Percentiles rank a stretch among this genome's conserved stretches.
phyloP scores from a whole-genome alignment of 805 yeast genomes.

The Wickerhamiella hasegawae region DNA sequence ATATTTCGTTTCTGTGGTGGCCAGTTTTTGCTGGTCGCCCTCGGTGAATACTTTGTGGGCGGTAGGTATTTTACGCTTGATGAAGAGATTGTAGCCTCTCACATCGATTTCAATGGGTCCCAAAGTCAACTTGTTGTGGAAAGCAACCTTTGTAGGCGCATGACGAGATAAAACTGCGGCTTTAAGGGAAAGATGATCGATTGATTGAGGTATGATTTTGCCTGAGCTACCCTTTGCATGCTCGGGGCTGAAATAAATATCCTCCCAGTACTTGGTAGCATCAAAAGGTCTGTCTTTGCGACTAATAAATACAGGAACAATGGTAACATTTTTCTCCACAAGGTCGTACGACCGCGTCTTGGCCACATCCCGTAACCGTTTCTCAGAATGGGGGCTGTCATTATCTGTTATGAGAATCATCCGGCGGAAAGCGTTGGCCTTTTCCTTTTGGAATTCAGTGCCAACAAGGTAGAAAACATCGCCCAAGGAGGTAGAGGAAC shows the following conservation, averaged over 20 bases:
- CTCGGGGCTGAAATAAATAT: slow-evolving; percentile 1
- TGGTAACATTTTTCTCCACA: slow-evolving; percentile 8
- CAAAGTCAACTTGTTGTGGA: slow-evolving; percentile 6
- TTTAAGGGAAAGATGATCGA: slow-evolving; percentile 1
- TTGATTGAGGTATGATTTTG: background rate
- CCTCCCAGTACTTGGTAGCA: slow-evolving; percentile 11
- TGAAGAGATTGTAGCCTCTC: slow-evolving; percentile 51
- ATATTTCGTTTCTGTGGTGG: slow-evolving; percentile 29
- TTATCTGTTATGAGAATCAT: slow-evolving; percentile 11
- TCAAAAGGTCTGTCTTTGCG: slow-evolving; percentile 5
- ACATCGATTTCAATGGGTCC: slow-evolving; percentile 39
- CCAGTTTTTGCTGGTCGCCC: slow-evolving; percentile 36
- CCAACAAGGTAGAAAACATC: slow-evolving; percentile 5
- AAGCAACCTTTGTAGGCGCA: slow-evolving; percentile 5
- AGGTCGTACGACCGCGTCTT: slow-evolving; percentile 14
- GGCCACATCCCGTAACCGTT: slow-evolving; percentile 10
- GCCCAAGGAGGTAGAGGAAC: slow-evolving; percentile 2
- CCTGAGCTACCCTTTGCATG: background rate
- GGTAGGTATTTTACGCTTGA: slow-evolving; percentile 35
- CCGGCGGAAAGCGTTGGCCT: slow-evolving; percentile 7
- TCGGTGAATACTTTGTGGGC: slow-evolving; percentile 38
- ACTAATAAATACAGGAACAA: slow-evolving; percentile 11
- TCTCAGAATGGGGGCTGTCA: slow-evolving; percentile 8
- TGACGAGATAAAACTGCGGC: slow-evolving; percentile 6
- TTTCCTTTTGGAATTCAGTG: slow-evolving; percentile 7